Evolutionary conservation across 2,329 filamentous ascomycete genomes (phyloP).

Genomic region (Bipolaris victoriae): DNA sequence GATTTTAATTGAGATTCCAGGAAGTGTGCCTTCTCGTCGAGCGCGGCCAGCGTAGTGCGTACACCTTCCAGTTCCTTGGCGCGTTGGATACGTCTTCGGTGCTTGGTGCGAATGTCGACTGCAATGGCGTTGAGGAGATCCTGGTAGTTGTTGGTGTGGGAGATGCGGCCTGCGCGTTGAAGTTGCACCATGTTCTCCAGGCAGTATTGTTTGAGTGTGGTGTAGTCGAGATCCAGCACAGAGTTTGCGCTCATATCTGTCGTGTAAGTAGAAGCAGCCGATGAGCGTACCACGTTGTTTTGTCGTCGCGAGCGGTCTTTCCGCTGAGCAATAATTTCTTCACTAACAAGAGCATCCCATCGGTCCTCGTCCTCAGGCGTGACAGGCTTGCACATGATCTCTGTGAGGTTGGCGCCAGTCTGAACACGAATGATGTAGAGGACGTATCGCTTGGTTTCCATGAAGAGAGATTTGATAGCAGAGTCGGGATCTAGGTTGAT

Average conservation of each 20-base stretch:
- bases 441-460: constrained; percentile 97
- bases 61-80: constrained; percentile 89
- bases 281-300: constrained; percentile 65
- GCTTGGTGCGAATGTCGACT: constrained; percentile 95
- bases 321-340: constrained; percentile 68
- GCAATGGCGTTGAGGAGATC: constrained; percentile 98
- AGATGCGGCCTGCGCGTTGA: constrained; percentile 86
- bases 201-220: constrained; percentile 89
- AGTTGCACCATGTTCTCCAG: constrained; percentile 92
- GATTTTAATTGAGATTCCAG: constrained; percentile 94
- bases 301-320: constrained; percentile 59
- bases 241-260: constrained; percentile 53
- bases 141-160: constrained; percentile 87
- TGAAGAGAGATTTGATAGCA: constrained; percentile 89
- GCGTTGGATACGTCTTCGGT: constrained; percentile 86
- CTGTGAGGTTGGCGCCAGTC: constrained; percentile 87
- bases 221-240: constrained; percentile 89
- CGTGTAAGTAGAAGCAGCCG: constrained; percentile 85
- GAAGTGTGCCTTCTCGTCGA: constrained; percentile 87
- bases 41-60: constrained; percentile 72
- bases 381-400: constrained; percentile 92
- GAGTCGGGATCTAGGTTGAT: constrained; percentile 77
- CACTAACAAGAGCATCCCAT: constrained; percentile 80
- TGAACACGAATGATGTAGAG: constrained; percentile 98
- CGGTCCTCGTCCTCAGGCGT: constrained; percentile 84